A percentile compares a stretch with the other conserved stretches of the same genome.
These are phyloP conservation scores for Hyaloscypha hepaticicola DNA, from an alignment of 495 filamentous ascomycete genomes.

Conservation along the genomic window DNA sequence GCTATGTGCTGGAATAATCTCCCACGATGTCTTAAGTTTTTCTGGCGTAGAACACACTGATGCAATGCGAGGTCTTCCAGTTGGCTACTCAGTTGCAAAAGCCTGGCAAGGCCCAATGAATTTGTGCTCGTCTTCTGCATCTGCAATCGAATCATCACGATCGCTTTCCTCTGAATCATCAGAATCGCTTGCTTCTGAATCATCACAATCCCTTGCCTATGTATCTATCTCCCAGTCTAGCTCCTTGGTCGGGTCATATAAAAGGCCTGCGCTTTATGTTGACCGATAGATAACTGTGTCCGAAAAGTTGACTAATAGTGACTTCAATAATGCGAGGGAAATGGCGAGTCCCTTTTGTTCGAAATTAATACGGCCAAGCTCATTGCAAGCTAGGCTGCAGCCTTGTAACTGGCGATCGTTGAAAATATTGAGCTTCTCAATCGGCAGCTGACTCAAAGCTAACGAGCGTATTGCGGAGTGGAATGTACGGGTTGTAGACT, in stretches of 20 bases:
- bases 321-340: slow-evolving; percentile 2
- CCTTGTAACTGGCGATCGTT: not conserved
- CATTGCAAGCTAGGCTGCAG: slow-evolving; percentile 7
- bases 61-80: slow-evolving; percentile 9
- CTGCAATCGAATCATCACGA: not conserved
- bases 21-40: not conserved
- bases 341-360: not conserved
- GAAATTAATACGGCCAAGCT: not conserved
- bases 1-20: not conserved
- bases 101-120: slow-evolving; percentile 8
- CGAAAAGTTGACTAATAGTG: slow-evolving; percentile 10
- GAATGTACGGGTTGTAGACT: not conserved
- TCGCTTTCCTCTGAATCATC: not conserved
- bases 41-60: not conserved
- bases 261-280: not conserved
- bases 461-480: not conserved
- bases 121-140: not conserved
- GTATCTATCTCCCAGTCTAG: not conserved
- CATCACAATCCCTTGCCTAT: not conserved
- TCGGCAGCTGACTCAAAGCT: not conserved
- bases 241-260: not conserved
- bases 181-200: not conserved
- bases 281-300: not conserved
- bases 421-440: slow-evolving; percentile 12
- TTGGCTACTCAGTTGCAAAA: not conserved